phyloP scores from a whole-genome alignment of 192 early-diverging fungal species.

The Thamnidium elegans region DNA sequence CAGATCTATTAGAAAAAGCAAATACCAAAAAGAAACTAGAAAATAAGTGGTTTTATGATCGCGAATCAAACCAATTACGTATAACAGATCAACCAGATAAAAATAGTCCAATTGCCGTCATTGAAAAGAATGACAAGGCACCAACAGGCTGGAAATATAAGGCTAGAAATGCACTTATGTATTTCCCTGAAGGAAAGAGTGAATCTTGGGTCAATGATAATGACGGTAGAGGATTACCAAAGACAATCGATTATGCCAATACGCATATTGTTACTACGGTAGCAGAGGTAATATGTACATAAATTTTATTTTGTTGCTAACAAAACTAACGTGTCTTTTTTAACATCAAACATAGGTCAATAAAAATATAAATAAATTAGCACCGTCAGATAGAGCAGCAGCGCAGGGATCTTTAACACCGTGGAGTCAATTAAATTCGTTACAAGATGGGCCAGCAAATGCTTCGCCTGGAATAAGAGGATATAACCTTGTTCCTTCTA shows the following conservation, averaged over 20 bases:
- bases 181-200: constrained; percentile 54
- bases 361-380: not conserved
- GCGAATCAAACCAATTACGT: constrained; percentile 47
- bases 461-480: constrained; percentile 38
- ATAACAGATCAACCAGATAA: constrained; percentile 26
- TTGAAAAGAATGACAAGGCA: constrained; percentile 17
- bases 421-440: constrained; percentile 17
- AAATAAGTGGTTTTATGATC: constrained; percentile 66
- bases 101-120: constrained; percentile 22
- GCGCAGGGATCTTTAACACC: constrained; percentile 17
- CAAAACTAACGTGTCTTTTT: no score
- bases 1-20: constrained; percentile 55
- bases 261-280: constrained; percentile 46
- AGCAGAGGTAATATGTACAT: constrained; percentile 5
- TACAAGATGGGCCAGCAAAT: not conserved
- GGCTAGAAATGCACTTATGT: constrained; percentile 75
- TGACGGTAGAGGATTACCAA: constrained; percentile 48
- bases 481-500: constrained; percentile 63
- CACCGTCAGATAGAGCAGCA: constrained; percentile 18
- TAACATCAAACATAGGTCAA: no score
- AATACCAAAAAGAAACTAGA: constrained; percentile 56
- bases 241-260: constrained; percentile 59
- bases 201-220: constrained; percentile 39
- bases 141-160: constrained; percentile 58
- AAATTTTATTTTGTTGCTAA: no score